Percentiles rank a stretch among this genome's conserved stretches.
Evolutionary conservation across 768 basidiomycete genomes (phyloP).

Genomic region (Cubamyces lactineus): DNA sequence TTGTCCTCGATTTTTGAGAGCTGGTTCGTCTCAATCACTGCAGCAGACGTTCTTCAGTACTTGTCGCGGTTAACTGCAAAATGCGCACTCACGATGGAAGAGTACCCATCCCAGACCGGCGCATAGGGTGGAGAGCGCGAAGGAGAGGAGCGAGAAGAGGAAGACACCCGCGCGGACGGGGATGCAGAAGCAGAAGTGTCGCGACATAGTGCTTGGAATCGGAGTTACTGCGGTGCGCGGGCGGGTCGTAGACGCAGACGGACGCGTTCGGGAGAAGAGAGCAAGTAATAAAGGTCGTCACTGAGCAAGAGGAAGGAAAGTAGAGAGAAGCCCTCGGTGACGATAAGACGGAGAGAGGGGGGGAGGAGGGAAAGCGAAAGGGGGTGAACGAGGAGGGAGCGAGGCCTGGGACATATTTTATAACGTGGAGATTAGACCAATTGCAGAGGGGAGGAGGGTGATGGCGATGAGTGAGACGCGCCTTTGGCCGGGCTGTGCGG

Average conservation of each 20-base stretch:
- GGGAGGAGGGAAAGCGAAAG: neutral
- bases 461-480: constrained; percentile 18
- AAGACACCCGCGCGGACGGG: constrained; percentile 35
- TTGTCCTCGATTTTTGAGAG: constrained; percentile 7
- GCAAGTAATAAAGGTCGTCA: constrained; percentile 13
- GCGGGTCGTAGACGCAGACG: neutral
- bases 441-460: neutral
- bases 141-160: constrained; percentile 33
- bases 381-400: neutral
- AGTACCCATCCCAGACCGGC: constrained; percentile 24
- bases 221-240: neutral
- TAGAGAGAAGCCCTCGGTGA: constrained; percentile 9
- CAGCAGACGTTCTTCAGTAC: neutral
- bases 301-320: constrained; percentile 4
- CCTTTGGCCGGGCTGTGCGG: constrained; percentile 11
- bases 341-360: constrained; percentile 5
- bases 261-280: neutral
- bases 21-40: constrained; percentile 21
- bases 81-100: constrained; percentile 25
- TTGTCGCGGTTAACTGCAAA: neutral
- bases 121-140: constrained; percentile 12
- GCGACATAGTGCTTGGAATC: constrained; percentile 24
- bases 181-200: constrained; percentile 37
- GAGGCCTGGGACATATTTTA: constrained; percentile 11
- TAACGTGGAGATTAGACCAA: neutral